Evolutionary conservation across 2,329 filamentous ascomycete genomes (phyloP), one percentile per base, ranked within the genome.

Genomic region (Cytospora chrysosperma): DNA sequence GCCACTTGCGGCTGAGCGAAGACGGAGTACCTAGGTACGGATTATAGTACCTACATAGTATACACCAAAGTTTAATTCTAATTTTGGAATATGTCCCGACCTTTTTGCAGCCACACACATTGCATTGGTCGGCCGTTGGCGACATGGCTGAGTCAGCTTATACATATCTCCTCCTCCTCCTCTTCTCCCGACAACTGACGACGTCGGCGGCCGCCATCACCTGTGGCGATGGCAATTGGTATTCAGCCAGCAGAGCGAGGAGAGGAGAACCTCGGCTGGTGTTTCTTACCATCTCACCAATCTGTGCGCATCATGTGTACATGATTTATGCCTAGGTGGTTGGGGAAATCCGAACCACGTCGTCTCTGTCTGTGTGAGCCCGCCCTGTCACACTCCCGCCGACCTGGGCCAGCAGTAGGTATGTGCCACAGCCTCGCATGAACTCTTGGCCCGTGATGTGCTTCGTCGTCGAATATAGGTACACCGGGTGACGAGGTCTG

Each of bases 51-150:
- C n/a, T n/a, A n/a, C n/a, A n/a, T n/a, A 24, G 58, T 53, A 43
- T 49, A 8, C 37, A 30, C 34, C 50, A 47, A 54, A 55, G 58
- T 52, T 55, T 61, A 61, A 61, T 61, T 61, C 58, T 61, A 61
- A 54, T 54, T 55, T 55, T 61, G 58, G 50, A 27, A 49, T 17
- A 15, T 4, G 3, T 19, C n/a, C 17, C 51, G 30, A 60, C 30
- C n/a, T n/a, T n/a, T 27, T 60, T 47, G 24, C 15, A 40, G 37
- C 34, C 58, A 43, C 40, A 43, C 40, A n/a, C n/a, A n/a, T n/a
- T n/a, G n/a, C n/a, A n/a, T 21, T 52, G 32, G 50, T 27, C n/a
- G 49, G 10, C 51, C 12, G n/a, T 17, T 12, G 58, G 10, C 2
- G 4, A 30, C 9, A 30, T 21, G 57, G 30, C 21, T 15, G 34